A percentile compares a stretch with the other conserved stretches of the same genome.
Evolutionary conservation across 73 alveolate species (phyloP).

Genomic region (Halteria grandinella): DNA sequence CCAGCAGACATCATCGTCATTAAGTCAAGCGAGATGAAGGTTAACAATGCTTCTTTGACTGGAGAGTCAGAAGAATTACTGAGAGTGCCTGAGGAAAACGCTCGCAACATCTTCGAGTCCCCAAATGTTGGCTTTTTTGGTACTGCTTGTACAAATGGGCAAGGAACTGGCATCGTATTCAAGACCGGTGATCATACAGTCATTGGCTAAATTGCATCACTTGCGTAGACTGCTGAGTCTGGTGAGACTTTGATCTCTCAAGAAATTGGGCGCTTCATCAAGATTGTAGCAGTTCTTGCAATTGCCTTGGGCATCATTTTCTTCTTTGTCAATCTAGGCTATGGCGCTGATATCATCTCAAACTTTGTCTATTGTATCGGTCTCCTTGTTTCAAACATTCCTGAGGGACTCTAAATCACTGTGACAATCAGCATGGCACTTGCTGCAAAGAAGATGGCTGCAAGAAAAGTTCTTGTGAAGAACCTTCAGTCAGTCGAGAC

Average conservation of each 20-base stretch:
- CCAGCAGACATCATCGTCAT: slow-evolving; percentile 96
- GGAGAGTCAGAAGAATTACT: slow-evolving; percentile 93
- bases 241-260: slow-evolving; percentile 87
- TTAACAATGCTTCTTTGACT: slow-evolving; percentile 94
- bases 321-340: slow-evolving; percentile 83
- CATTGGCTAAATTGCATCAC: slow-evolving; percentile 95
- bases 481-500: slow-evolving; percentile 96
- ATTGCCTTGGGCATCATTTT: slow-evolving; percentile 86
- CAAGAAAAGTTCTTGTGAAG: slow-evolving; percentile 89
- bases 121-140: slow-evolving; percentile 94
- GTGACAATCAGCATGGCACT: slow-evolving; percentile 93
- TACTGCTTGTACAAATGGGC: slow-evolving; percentile 93
- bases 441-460: slow-evolving; percentile 95
- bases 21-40: slow-evolving; percentile 90
- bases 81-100: slow-evolving; percentile 85
- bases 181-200: slow-evolving; percentile 95
- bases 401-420: slow-evolving; percentile 94
- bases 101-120: slow-evolving; percentile 94
- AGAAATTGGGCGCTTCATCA: slow-evolving; percentile 92
- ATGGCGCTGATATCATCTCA: slow-evolving; percentile 82
- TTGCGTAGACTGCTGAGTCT: slow-evolving; percentile 88
- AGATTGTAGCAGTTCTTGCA: slow-evolving; percentile 90
- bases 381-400: slow-evolving; percentile 96
- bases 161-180: slow-evolving; percentile 93
- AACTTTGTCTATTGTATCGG: slow-evolving; percentile 92